Conservation (phyloP, 2,329 filamentous ascomycete species). For the Sporothrix phasma region DNA sequence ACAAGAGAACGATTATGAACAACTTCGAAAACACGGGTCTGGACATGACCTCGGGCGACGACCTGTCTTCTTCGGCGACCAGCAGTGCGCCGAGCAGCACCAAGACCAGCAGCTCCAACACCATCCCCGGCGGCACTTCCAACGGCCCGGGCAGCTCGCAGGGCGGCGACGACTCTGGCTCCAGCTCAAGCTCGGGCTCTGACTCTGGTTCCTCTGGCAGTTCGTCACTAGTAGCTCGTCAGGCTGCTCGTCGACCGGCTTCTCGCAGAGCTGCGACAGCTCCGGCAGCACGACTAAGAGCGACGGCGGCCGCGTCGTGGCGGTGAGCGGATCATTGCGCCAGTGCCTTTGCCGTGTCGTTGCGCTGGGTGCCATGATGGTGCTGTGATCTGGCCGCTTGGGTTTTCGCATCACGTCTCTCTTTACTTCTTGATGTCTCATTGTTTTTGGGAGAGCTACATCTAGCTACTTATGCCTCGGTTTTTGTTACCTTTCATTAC, state of each 20-base stretch:
- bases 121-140: conserved; percentile 25
- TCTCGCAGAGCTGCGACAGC: conserved; percentile 32
- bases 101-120: conserved; percentile 17
- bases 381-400: conserved; percentile 23
- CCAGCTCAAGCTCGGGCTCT: conserved; percentile 10
- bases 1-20: conserved; percentile 65
- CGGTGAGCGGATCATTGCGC: conserved; percentile 24
- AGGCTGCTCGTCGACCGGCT: conserved; percentile 30
- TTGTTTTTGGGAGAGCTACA: background rate
- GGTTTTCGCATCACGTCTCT: background rate
- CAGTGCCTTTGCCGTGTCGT: conserved; percentile 31
- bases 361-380: conserved; percentile 27
- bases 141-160: conserved; percentile 20
- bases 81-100: conserved; percentile 12
- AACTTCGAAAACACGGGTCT: conserved; percentile 74
- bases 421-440: conserved; percentile 5
- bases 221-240: conserved; percentile 11
- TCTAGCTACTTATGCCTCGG: background rate
- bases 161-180: conserved; percentile 14
- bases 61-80: conserved; percentile 9
- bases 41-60: conserved; percentile 49
- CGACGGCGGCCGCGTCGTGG: conserved; percentile 21
- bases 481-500: background rate
- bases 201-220: conserved; percentile 17
- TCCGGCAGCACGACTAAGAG: conserved; percentile 25